Evolutionary conservation across 2,329 filamentous ascomycete genomes (phyloP).

Genomic region (Pseudogymnoascus sp.): DNA sequence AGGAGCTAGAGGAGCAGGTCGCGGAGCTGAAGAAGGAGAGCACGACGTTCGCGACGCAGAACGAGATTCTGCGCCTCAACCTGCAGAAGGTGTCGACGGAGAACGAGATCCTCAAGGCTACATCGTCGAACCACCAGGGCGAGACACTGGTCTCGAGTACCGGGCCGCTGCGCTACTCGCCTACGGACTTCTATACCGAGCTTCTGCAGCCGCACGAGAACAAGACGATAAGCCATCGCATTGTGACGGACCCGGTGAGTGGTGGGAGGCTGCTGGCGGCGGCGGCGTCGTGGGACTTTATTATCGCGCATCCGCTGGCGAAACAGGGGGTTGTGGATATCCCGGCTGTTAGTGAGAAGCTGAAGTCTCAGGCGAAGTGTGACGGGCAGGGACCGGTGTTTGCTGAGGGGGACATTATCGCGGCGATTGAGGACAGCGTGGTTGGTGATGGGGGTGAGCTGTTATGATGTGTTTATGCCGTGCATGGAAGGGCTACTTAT

Average conservation of each 20-base stretch:
- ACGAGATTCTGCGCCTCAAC: slow-evolving; percentile 77
- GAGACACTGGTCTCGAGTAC: slow-evolving; percentile 40
- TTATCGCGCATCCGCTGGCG: slow-evolving; percentile 72
- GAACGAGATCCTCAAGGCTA: slow-evolving; percentile 86
- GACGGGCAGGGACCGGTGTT: slow-evolving; percentile 87
- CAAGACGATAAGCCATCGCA: slow-evolving; percentile 60
- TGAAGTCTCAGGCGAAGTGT: slow-evolving; percentile 70
- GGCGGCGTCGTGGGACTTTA: slow-evolving; percentile 81
- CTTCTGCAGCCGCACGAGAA: slow-evolving; percentile 54
- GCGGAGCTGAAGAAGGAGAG: slow-evolving; percentile 68
- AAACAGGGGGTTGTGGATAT: slow-evolving; percentile 74
- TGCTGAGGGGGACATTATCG: slow-evolving; percentile 63
- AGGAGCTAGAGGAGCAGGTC: slow-evolving; percentile 84
- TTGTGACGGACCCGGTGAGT: slow-evolving; percentile 53
- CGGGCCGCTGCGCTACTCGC: slow-evolving; percentile 64
- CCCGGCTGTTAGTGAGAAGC: slow-evolving; percentile 66
- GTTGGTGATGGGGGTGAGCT: slow-evolving; percentile 73
- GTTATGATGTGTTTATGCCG: slow-evolving; percentile 37
- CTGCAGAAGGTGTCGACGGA: slow-evolving; percentile 80
- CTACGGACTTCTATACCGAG: slow-evolving; percentile 63
- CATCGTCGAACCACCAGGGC: slow-evolving; percentile 44
- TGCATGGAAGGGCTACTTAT: neutral
- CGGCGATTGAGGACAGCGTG: slow-evolving; percentile 72
- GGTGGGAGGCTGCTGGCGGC: slow-evolving; percentile 67
- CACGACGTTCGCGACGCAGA: slow-evolving; percentile 67